A percentile compares a stretch with the other conserved stretches of the same genome.
Evolutionary conservation across 1,139 yeast species (phyloP).

Genomic region (Arxiozyma slooffiae): DNA sequence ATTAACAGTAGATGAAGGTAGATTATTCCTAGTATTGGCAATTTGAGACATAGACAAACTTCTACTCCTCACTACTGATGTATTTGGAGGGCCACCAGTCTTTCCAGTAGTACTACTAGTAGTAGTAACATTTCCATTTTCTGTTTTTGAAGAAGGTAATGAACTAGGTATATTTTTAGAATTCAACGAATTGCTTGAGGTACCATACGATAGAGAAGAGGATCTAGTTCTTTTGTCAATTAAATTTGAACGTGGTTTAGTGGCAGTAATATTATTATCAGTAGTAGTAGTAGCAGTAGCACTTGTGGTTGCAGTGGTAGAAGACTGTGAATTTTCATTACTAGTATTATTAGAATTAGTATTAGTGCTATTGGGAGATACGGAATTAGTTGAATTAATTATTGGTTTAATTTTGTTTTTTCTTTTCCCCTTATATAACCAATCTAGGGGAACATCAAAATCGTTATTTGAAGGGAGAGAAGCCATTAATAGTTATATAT

Average conservation of each 20-base stretch:
- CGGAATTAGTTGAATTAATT: constrained; percentile 1
- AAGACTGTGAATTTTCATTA: neutral
- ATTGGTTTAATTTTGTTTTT: constrained; percentile 5
- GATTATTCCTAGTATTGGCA: neutral
- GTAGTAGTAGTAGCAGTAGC: neutral
- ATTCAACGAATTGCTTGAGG: neutral
- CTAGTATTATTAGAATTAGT: neutral
- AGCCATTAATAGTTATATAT: neutral
- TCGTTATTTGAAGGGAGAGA: neutral
- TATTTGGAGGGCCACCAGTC: neutral
- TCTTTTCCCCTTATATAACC: constrained; percentile 26
- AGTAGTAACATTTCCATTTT: neutral
- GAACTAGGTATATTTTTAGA: neutral
- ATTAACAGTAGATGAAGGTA: neutral
- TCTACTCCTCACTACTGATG: neutral
- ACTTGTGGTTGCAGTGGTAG: neutral
- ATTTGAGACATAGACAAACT: neutral
- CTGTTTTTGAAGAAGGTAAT: neutral
- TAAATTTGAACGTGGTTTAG: neutral
- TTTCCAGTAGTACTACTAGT: no score
- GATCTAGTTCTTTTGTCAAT: constrained; percentile 6
- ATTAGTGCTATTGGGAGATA: neutral
- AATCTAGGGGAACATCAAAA: constrained; percentile 21
- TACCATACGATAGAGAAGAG: constrained; percentile 6
- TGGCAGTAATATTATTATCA: neutral